A percentile compares a stretch with the other conserved stretches of the same genome.
These are phyloP conservation scores for Umbellularia californica DNA, from an alignment of 164 flowering plant species.

Conservation along the genomic window DNA sequence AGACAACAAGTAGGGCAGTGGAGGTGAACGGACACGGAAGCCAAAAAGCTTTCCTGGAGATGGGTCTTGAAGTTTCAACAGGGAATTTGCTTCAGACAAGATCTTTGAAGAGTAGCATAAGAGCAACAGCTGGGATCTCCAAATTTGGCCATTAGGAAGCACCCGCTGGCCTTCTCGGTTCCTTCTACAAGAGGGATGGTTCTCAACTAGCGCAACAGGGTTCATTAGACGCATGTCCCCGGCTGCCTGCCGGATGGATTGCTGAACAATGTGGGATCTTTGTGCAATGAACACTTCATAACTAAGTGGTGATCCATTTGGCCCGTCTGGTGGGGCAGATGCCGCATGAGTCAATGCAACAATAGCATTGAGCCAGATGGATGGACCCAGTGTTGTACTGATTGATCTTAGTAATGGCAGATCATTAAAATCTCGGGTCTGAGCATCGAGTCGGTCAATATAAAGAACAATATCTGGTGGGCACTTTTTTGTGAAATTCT, in stretches of 20 bases:
- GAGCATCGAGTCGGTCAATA: slow-evolving; percentile 80
- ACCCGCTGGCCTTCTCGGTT: slow-evolving; percentile 80
- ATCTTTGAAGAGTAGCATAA: slow-evolving; percentile 85
- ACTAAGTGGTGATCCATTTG: slow-evolving; percentile 76
- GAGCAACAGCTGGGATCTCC: slow-evolving; percentile 77
- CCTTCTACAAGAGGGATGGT: slow-evolving; percentile 84
- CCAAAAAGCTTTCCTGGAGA: slow-evolving; percentile 76
- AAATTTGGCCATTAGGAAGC: slow-evolving; percentile 85
- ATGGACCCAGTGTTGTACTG: slow-evolving; percentile 49
- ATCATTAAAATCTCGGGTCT: slow-evolving; percentile 84
- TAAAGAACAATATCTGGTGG: slow-evolving; percentile 83
- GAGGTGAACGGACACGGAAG: slow-evolving; percentile 82
- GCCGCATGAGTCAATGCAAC: slow-evolving; percentile 88
- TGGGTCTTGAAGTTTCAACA: slow-evolving; percentile 77
- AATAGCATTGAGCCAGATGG: slow-evolving; percentile 78
- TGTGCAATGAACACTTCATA: slow-evolving; percentile 86
- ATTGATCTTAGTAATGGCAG: slow-evolving; percentile 65
- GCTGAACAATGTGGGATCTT: slow-evolving; percentile 81
- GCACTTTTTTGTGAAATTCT: slow-evolving; percentile 63
- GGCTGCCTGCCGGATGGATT: slow-evolving; percentile 76
- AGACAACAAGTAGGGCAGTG: slow-evolving; percentile 81
- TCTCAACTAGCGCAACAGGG: slow-evolving; percentile 87
- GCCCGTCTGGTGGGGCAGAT: slow-evolving; percentile 96
- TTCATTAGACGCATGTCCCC: slow-evolving; percentile 88
- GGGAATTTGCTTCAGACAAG: slow-evolving; percentile 64